Evolutionary conservation across 2,329 filamentous ascomycete species (phyloP), one percentile per base, ranked within the genome.

Genomic region (Penicillium sp.): DNA sequence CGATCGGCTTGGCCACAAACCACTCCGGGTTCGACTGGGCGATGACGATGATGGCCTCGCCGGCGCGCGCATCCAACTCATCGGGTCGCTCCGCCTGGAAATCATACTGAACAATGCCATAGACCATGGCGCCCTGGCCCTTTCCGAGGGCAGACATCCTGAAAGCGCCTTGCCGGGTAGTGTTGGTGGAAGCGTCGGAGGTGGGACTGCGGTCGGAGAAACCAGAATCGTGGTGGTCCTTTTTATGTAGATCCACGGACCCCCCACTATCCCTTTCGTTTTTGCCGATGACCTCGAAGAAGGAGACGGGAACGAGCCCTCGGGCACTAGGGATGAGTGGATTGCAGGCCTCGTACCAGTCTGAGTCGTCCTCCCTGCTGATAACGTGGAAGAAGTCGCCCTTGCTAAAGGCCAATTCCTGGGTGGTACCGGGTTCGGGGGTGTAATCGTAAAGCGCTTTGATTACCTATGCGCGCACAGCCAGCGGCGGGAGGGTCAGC

Each of bases 1-100:
- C 94, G 75, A 99, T 99, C n/a, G 95, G 95, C 79, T 99, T 99
- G 54, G 95, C 95, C 63, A 99, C 94, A 73, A 98, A 98, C 95
- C 95, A 99, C 78, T 99, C 95, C 5, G 94, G 92, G 72, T 98
- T 98, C 6, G 94, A 98, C 77, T 98, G 95, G 48, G 95, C 95
- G 74, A 98, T 98, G 57, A 99, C 93, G 67, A 99, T 97, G 73
- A 99, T 97, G 56, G 93, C 92, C 79, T 99, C 95, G 60, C 93
- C 94, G 51, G 92, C 90, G 77, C 96, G 96, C 52, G 95, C 95
- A 68, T 97, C 93, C 60, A 99, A 80, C 79, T 99, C 95, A 76
- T 99, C 95, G n/a, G 93, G 91, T 59, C 94, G 83, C 78, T 98
- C 94, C 0, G 95, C 95, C 68, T 91, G 87, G 79, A 99, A 99